phyloP scores from a whole-genome alignment of 2,329 filamentous ascomycete genomes.

The Dactylellina parvicollis region DNA sequence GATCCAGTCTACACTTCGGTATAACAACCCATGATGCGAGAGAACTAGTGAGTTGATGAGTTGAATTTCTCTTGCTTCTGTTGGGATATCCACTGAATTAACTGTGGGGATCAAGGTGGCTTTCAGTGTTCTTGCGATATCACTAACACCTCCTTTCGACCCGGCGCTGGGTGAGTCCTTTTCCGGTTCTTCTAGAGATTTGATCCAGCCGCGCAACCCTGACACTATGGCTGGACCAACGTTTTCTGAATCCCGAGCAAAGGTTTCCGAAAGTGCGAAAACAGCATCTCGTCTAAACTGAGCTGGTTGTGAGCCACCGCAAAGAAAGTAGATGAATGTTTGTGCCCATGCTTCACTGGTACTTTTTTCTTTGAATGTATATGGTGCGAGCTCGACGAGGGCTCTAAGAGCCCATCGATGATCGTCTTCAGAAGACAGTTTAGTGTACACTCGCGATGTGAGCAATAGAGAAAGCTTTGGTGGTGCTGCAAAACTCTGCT shows the following conservation, averaged over 20 bases:
- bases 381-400: constrained; percentile 70
- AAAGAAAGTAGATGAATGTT: constrained; percentile 80
- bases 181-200: constrained; percentile 73
- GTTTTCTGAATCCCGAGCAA: constrained; percentile 68
- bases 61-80: constrained; percentile 69
- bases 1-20: constrained; percentile 78
- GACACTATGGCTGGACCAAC: constrained; percentile 73
- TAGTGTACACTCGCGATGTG: constrained; percentile 84
- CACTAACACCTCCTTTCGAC: constrained; percentile 72
- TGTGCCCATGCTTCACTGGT: constrained; percentile 79
- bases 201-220: constrained; percentile 83
- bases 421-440: constrained; percentile 78
- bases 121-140: constrained; percentile 70
- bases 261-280: constrained; percentile 71
- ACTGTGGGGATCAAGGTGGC: constrained; percentile 59
- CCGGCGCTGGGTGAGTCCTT: constrained; percentile 78
- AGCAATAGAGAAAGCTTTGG: constrained; percentile 88
- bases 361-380: constrained; percentile 66
- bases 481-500: constrained; percentile 74
- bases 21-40: constrained; percentile 77
- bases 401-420: constrained; percentile 79
- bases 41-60: constrained; percentile 81
- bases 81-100: constrained; percentile 21
- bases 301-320: constrained; percentile 70
- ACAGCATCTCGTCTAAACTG: constrained; percentile 72